Base-by-base conservation (phyloP, 768 basidiomycete species). In the Hericium alpestre region DNA sequence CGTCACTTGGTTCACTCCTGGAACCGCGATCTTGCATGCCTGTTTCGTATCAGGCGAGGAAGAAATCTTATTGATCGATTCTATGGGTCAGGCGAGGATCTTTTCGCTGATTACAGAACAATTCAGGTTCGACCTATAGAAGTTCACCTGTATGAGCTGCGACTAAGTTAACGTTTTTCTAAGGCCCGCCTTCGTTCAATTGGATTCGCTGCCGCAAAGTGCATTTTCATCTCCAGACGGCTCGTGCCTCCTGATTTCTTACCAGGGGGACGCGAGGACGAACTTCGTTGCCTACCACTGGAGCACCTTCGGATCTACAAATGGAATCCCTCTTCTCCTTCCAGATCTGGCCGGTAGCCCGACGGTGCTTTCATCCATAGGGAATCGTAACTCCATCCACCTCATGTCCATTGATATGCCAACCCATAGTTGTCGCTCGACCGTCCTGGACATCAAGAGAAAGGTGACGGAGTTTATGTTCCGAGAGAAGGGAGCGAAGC, bases 391-490 rank as follows among this genome's bases (percentile, higher is more conserved):
- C 7, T 70, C 68, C 43, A 71, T 77, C 3, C 76, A 82, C 62
- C 55, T 80, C 15, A 32, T 82, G 3, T 60, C 61, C 12, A 65
- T 83, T 3, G 72, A 79, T 56, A 58, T 65, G 6, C 32, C 63
- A 7, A 25, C 64, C 4, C 68, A 63, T 3, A 56, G 59, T 15
- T 75, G 74, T 51, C 62, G 62, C 18, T 84, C 82, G 0, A 39
- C 76, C 13, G 73, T 70, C 0, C 63, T 84, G 48, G 71, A 77
- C 38, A 82, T 84, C 61, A 80, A 78, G 9, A 76, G 75, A 54
- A 80, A 78, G 58, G 66, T 73, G 11, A 82, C 81, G 1, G 79
- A 83, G 55, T 82, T 80, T 57, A 74, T 70, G 57, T 83, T 84
- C 70, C 72, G 71, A 56, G 74, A 77, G 57, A 76, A 72, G 40